These are phyloP conservation scores for Pythium biforme DNA, from an alignment of 352 stramenopile genomes.

Conservation along the genomic window DNA sequence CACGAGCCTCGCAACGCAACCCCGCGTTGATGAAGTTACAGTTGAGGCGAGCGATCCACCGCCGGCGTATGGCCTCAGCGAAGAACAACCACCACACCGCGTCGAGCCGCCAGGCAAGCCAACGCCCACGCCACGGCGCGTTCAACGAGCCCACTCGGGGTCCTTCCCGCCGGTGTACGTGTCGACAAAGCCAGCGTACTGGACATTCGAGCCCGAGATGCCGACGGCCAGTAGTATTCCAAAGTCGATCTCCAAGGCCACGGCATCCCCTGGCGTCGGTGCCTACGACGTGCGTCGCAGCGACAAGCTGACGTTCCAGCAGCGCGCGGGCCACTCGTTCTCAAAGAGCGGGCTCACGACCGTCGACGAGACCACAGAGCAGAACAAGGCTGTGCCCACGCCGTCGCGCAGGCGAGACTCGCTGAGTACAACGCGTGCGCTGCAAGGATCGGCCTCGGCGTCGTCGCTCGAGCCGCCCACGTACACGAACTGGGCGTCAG, in stretches of 20 bases:
- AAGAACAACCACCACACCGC: too few relatives aligned
- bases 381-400: background rate
- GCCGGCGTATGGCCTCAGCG: background rate
- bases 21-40: background rate
- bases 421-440: background rate
- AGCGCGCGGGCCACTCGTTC: conserved; percentile 42
- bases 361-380: conserved; percentile 9
- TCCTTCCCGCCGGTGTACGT: conserved; percentile 26
- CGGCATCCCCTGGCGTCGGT: conserved; percentile 37
- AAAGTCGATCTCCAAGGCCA: conserved; percentile 12
- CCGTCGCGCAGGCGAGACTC: background rate
- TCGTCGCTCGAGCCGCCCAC: background rate
- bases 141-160: conserved; percentile 9
- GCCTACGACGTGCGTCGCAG: conserved; percentile 47
- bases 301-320: conserved; percentile 47
- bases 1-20: conserved; percentile 5
- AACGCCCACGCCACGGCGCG: background rate
- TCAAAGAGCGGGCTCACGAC: conserved; percentile 14
- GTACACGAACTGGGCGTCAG: conserved; percentile 24
- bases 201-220: conserved; percentile 27
- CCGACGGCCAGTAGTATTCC: conserved; percentile 21
- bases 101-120: background rate
- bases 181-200: conserved; percentile 20
- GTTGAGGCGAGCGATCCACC: background rate
- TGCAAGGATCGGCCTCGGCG: background rate